A percentile compares a stretch with the other conserved stretches of the same genome.
Conservation (phyloP, 768 basidiomycete genomes). For the Lactarius psammicola region DNA sequence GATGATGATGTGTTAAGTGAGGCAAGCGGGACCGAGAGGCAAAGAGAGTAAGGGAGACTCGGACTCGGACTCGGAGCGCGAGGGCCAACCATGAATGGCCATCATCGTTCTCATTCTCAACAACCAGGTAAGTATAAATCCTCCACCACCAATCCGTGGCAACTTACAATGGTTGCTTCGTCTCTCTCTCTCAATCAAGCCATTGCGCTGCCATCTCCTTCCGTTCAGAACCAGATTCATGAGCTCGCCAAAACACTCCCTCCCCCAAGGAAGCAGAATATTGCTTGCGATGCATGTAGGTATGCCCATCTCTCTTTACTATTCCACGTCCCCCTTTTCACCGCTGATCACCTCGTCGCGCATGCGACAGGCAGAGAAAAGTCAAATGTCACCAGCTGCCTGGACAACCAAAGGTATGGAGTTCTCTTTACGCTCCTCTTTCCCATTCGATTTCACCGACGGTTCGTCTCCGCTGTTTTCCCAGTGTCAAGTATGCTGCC, state of each 20-base stretch:
- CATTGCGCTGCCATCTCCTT: constrained; percentile 59
- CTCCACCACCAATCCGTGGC: background rate
- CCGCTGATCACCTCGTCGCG: constrained; percentile 14
- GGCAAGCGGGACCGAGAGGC: constrained; percentile 16
- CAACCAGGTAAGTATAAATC: constrained; percentile 17
- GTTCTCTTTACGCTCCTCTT: constrained; percentile 1
- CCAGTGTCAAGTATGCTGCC: constrained; percentile 30
- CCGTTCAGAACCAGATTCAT: constrained; percentile 79
- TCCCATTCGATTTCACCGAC: background rate
- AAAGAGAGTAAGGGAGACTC: background rate
- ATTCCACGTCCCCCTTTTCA: constrained; percentile 18
- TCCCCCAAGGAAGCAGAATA: constrained; percentile 89
- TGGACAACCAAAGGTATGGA: constrained; percentile 45
- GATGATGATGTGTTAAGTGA: background rate
- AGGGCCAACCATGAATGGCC: constrained; percentile 3
- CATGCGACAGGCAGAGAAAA: constrained; percentile 63
- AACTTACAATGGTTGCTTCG: constrained; percentile 32
- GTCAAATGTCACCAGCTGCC: constrained; percentile 85
- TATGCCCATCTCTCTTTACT: constrained; percentile 33
- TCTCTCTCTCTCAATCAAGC: constrained; percentile 45
- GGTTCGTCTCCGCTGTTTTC: background rate
- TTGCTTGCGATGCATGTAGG: constrained; percentile 93
- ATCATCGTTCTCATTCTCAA: constrained; percentile 18
- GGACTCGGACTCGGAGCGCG: background rate
- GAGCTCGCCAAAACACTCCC: constrained; percentile 77